Base-by-base conservation (phyloP, 129 eudicot genomes). In the Escallonia herrerae region DNA sequence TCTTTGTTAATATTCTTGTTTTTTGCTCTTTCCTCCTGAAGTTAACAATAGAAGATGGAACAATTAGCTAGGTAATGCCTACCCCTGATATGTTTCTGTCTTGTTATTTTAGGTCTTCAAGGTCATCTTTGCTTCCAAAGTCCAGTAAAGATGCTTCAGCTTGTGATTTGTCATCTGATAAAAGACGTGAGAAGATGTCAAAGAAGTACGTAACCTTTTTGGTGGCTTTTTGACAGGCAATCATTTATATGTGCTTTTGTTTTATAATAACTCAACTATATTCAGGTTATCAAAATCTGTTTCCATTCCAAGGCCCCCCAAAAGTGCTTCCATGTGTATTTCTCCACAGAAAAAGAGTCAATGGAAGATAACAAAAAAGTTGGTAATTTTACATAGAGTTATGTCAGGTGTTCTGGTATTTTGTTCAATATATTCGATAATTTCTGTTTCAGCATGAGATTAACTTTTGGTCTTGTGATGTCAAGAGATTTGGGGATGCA, bases 401-500 rank as follows among this genome's bases (percentile, higher is more conserved):
- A 63, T n/a, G 3, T 53, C 7, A 3, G n/a, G 12, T 44, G 3
- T 45, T 67, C 7, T 39, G 47, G 41, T 49, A 66, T 65, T 3
- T 55, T 4, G 44, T 8, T 40, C 11, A 13, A 38, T 56, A 11
- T 55, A 40, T 43, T 37, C 47, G 54, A 62, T 43, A 72, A 49
- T 33, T 53, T 53, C 14, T 53, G 58, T 11, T 8, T 50, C 33
- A 10, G 39, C 52, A 46, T 60, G 74, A 69, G 43, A 53, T 56
- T 51, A 74, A 66, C 63, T 50, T 72, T 43, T 15, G 62, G 64
- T 56, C 45, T 65, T 42, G 7, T 78, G 48, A 44, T 76, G 51
- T 63, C 57, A 73, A 93, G 99, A 72, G 95, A 93, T 82, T 96
- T 77, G 72, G 74, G 68, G 67, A 63, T 88, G 90, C 99, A 93